These are phyloP conservation scores for Lachnellula cervina DNA, from an alignment of 2,329 filamentous ascomycete genomes.

Conservation along the genomic window DNA sequence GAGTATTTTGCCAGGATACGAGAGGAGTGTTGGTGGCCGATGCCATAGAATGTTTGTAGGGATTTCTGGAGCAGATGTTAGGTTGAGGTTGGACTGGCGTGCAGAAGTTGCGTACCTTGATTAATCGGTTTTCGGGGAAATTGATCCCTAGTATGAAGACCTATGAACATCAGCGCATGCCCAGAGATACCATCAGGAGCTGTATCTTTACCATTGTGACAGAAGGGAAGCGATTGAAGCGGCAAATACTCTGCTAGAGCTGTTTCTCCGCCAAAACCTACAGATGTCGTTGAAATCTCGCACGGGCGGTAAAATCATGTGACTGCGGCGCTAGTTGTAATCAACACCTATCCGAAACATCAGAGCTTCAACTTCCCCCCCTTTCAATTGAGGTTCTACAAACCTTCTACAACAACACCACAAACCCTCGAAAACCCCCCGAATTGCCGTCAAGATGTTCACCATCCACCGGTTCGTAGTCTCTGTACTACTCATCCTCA, in stretches of 20 bases:
- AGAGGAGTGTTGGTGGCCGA: slow-evolving; percentile 65
- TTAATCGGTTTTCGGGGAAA: slow-evolving; percentile 77
- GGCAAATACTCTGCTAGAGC: slow-evolving; percentile 1
- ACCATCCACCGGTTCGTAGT: slow-evolving; percentile 66
- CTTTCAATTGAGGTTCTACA: slow-evolving; percentile 9
- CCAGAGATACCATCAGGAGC: background rate
- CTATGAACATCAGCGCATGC: slow-evolving; percentile 17
- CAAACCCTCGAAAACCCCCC: slow-evolving; percentile 5
- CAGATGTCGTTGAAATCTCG: slow-evolving; percentile 10
- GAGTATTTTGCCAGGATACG: slow-evolving; percentile 83
- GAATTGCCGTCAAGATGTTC: slow-evolving; percentile 57
- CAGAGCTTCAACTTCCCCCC: background rate
- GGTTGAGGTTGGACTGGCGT: background rate
- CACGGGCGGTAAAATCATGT: slow-evolving; percentile 17
- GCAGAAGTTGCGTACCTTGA: slow-evolving; percentile 57
- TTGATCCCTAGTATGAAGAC: slow-evolving; percentile 83
- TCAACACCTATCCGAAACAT: slow-evolving; percentile 29
- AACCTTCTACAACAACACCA: slow-evolving; percentile 9
- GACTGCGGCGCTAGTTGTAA: slow-evolving; percentile 18
- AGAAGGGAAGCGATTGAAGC: background rate
- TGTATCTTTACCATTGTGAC: slow-evolving; percentile 24
- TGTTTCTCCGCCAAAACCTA: background rate
- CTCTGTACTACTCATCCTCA: slow-evolving; percentile 70
- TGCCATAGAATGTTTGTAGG: slow-evolving; percentile 80
- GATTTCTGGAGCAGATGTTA: slow-evolving; percentile 48